phyloP scores from a whole-genome alignment of 495 filamentous ascomycete species.

The Xylaria grammica region DNA sequence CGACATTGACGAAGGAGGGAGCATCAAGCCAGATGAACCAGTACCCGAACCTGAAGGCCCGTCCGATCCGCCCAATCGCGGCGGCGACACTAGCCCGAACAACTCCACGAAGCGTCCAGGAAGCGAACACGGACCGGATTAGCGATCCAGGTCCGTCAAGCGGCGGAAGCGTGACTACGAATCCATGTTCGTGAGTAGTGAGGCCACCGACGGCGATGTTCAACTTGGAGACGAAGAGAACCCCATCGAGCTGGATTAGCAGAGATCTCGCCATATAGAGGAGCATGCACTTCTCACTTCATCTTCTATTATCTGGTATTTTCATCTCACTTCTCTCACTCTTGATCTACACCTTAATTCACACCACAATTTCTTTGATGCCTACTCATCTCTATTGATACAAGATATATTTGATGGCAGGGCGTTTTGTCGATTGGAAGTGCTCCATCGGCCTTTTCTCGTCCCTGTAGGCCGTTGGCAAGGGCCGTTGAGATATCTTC shows the following conservation, averaged over 20 bases:
- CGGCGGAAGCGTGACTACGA: background rate
- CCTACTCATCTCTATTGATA: no score
- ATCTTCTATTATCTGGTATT: background rate
- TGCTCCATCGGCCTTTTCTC: no score
- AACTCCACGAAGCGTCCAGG: background rate
- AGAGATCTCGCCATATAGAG: background rate
- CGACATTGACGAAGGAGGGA: background rate
- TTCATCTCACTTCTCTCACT: background rate
- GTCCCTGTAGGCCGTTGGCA: no score
- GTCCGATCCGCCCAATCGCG: background rate
- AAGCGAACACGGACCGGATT: background rate
- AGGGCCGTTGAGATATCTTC: background rate
- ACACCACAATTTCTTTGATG: background rate
- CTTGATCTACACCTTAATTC: background rate
- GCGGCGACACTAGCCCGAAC: background rate
- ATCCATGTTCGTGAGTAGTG: constrained; percentile 13
- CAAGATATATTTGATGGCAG: no score
- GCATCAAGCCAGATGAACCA: background rate
- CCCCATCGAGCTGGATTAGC: constrained; percentile 3
- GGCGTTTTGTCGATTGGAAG: no score
- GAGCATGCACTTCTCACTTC: background rate
- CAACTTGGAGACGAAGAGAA: background rate
- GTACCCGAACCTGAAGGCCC: background rate
- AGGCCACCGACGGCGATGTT: background rate
- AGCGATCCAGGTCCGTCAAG: background rate